A percentile compares a stretch with the other conserved stretches of the same genome.
Conservation (phyloP, 1,284 basidiomycete genomes). For the Microbotryomycetes sp. region DNA sequence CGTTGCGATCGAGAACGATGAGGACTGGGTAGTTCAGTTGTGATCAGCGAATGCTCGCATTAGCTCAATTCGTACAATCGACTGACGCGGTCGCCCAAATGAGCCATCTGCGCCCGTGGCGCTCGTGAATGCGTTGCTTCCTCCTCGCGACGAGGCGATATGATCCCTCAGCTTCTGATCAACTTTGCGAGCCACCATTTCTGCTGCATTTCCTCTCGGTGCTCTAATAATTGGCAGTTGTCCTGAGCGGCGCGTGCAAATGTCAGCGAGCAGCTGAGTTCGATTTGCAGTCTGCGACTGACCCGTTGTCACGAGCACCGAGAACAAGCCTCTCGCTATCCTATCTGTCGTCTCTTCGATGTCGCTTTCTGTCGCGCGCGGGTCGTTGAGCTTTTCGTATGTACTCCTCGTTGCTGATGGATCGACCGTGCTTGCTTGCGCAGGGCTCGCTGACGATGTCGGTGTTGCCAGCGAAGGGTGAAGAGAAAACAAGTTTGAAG, state of each 20-base stretch:
- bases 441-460: slow-evolving; percentile 12
- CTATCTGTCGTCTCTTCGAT: slow-evolving; percentile 92
- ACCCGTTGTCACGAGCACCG: slow-evolving; percentile 87
- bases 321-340: slow-evolving; percentile 83
- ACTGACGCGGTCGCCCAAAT: slow-evolving; percentile 48
- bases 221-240: slow-evolving; percentile 92
- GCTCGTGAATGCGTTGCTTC: slow-evolving; percentile 47
- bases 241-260: slow-evolving; percentile 47
- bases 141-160: slow-evolving; percentile 58
- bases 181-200: slow-evolving; percentile 94
- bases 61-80: not conserved
- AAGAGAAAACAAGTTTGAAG: slow-evolving; percentile 87
- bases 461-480: slow-evolving; percentile 41
- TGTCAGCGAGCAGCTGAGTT: not conserved
- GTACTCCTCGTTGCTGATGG: slow-evolving; percentile 44
- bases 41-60: no score
- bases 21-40: slow-evolving; percentile 54
- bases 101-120: slow-evolving; percentile 42
- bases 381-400: slow-evolving; percentile 88
- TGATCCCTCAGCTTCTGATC: slow-evolving; percentile 90
- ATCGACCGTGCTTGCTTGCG: slow-evolving; percentile 26
- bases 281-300: not conserved
- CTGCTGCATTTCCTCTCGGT: slow-evolving; percentile 91
- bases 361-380: slow-evolving; percentile 76
- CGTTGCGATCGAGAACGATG: slow-evolving; percentile 86